Evolutionary conservation across 2,329 filamentous ascomycete genomes (phyloP).

Genomic region (Xylariaceae sp.): DNA sequence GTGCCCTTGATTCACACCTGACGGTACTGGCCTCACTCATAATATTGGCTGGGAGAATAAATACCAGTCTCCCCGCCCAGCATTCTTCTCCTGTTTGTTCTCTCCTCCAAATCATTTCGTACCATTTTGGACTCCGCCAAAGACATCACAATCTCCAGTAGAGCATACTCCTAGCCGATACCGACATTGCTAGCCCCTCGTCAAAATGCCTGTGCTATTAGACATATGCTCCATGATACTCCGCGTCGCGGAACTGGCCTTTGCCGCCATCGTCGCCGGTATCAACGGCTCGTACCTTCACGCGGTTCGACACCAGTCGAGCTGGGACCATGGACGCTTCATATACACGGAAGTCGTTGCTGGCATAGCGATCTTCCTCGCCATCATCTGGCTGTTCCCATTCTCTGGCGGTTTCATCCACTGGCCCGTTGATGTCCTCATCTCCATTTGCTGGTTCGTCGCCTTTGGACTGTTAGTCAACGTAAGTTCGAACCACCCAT

Average conservation of each 20-base stretch:
- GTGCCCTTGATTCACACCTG: no score
- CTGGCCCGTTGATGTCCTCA: conserved; percentile 66
- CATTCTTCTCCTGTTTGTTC: neutral
- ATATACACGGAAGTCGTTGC: conserved; percentile 74
- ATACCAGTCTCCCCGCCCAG: neutral
- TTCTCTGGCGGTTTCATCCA: conserved; percentile 63
- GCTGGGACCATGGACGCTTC: conserved; percentile 58
- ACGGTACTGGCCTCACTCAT: no score
- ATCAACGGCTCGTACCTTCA: conserved; percentile 65
- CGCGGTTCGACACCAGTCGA: conserved; percentile 36
- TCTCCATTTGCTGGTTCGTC: conserved; percentile 67
- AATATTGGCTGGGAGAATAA: neutral
- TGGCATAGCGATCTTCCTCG: conserved; percentile 63
- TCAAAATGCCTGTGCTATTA: conserved; percentile 45
- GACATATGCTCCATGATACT: conserved; percentile 54
- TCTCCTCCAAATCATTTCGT: neutral
- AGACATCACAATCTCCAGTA: neutral
- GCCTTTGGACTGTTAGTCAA: conserved; percentile 63
- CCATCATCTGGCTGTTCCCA: conserved; percentile 68
- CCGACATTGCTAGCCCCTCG: no score
- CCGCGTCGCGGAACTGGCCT: conserved; percentile 61
- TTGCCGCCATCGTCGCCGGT: conserved; percentile 68
- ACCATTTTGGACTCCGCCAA: neutral
- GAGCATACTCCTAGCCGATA: no score
- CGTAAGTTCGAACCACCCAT: conserved; percentile 34